Evolutionary conservation across 2,329 filamentous ascomycete genomes (phyloP), one percentile per base, ranked within the genome.

Genomic region (Aspergillus fructus): DNA sequence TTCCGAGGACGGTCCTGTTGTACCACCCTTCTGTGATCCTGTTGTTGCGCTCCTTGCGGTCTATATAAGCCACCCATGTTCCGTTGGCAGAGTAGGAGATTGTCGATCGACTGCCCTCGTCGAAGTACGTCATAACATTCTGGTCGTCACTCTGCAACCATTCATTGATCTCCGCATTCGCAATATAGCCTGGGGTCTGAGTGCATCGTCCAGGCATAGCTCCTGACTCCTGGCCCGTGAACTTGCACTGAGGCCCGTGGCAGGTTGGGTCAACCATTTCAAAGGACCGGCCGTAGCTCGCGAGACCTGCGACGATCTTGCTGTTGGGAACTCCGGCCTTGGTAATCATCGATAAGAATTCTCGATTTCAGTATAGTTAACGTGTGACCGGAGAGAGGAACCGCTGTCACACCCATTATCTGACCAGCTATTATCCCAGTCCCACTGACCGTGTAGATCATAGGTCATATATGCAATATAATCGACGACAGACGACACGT

Each of bases 391-490:
- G 19, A 30, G 24, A 30, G 15, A 46, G 43, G 15, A 15, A 17
- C 27, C 11, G 5, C 9, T n/a, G 13, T 30, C 13, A 13, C 23
- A 30, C 19, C 43, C 43, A 46, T 13, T 12, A n/a, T 47, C 45
- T 9, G 45, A 23, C 8, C 15, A 47, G 24, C 15, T 17, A 7
- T 47, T 17, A 13, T n/a, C 12, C n/a, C 30, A 46, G 43, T 30
- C 43, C 43, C 12, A 46, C 43, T 46, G 21, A 6, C 66, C 65
- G 53, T 69, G 64, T 2, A 76, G 63, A 55, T 76, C 73, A 49
- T 77, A 78, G 0, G 73, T 74, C 73, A 77, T 77, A 55, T 64
- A 74, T n/a, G 73, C 62, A 17, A 73, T 66, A 53, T 74, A 75
- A 56, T 73, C 70, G 5, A 74, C 61, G 0, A 67, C 58, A 1